Base-by-base conservation (phyloP, 495 filamentous ascomycete species). In the Trichoderma reesei region DNA sequence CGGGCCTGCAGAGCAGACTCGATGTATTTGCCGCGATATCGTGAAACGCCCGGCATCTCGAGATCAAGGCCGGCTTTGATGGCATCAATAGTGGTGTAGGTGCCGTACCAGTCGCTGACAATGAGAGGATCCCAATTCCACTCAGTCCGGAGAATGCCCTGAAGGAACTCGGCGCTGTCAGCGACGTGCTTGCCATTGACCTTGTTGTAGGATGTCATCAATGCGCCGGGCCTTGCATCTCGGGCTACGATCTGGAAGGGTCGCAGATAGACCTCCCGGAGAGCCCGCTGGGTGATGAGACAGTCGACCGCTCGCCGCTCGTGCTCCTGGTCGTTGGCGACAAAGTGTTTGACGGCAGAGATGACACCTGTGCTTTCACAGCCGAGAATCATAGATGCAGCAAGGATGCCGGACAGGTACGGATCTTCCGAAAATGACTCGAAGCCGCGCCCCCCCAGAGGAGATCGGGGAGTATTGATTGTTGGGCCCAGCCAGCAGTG, bases 381-480 rank as follows among this genome's bases (percentile, higher is more conserved):
- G 11, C 89, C 90, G 65, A 83, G 85, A 70, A 88, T 87, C 63
- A 90, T 86, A 69, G 86, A 78, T 3, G 88, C 85, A 37, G 90
- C 87, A 67, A 92, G 76, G 64, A 84, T 88, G 8, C 91, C 91
- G 0, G 90, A 88, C 4, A 96, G 78, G 16, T 87, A 78, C 11
- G 90, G 90, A 67, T 94, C 91, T 71, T 94, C 90, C 5, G 89
- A 90, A 72, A 92, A 93, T 0, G 88, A 90, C 75, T 95, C 91
- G 65, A 93, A 96, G 63, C 90, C 90, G 61, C 91, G 82, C 7
- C 91, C 90, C 11, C 90, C 90, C 0, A 95, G 78, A 2, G 91
- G 91, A 20, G 87, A 87, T 14, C 91, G 83, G 68, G 94, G 91
- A 73, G 90, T 87, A 73, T 90, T 92, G 65, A 92, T 86, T 6